phyloP scores from a whole-genome alignment of 2,329 filamentous ascomycete genomes.

The Arthrinium puccinioides region DNA sequence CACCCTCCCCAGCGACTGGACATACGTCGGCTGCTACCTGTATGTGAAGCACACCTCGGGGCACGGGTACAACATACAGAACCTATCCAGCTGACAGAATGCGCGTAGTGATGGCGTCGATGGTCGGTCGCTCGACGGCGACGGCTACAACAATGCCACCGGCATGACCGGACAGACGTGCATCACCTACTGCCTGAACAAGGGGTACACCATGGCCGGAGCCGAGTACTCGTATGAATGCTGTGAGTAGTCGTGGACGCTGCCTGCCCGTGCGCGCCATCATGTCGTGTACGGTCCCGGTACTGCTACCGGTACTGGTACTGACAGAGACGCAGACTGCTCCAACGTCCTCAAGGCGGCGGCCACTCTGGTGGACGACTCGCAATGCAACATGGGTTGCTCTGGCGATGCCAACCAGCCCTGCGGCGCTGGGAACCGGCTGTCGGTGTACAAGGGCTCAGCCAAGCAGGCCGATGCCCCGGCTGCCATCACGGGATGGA shows the following conservation, averaged over 20 bases:
- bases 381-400: not conserved
- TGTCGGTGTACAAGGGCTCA: constrained; percentile 5
- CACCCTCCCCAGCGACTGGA: constrained; percentile 7
- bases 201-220: constrained; percentile 1
- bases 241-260: not conserved
- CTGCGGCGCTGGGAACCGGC: constrained; percentile 2
- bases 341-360: constrained; percentile 4
- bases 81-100: not conserved
- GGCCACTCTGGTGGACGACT: not conserved
- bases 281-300: too few relatives aligned
- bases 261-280: not conserved
- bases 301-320: too few relatives aligned
- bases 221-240: constrained; percentile 2
- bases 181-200: constrained; percentile 1
- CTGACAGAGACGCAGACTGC: constrained; percentile 4
- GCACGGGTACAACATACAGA: too few relatives aligned
- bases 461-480: constrained; percentile 4
- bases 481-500: constrained; percentile 6
- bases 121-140: constrained; percentile 1
- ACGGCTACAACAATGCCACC: constrained; percentile 5
- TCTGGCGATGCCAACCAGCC: not conserved
- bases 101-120: constrained; percentile 5
- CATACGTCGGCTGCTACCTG: constrained; percentile 9
- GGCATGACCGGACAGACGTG: constrained; percentile 1
- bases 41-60: constrained; percentile 2